These are phyloP conservation scores for Piper longum DNA, from an alignment of 164 flowering plant species.

Conservation along the genomic window DNA sequence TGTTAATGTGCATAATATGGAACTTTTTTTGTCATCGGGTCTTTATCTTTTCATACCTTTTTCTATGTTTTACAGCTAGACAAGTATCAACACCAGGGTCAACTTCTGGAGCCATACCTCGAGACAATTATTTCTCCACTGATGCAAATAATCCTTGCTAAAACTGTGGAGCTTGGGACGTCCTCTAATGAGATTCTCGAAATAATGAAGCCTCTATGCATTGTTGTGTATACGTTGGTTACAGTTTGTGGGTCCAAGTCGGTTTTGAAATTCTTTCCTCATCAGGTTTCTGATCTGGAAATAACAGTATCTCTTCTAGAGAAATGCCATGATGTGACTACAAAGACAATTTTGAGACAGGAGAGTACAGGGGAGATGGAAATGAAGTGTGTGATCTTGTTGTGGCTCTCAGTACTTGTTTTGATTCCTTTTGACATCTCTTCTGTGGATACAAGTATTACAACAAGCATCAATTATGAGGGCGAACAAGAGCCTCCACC, in stretches of 20 bases:
- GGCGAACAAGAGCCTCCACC: constrained; percentile 50
- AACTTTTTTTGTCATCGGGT: neutral
- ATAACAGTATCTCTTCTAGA: constrained; percentile 87
- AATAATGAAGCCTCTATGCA: constrained; percentile 69
- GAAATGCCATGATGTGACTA: constrained; percentile 44
- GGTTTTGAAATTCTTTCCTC: constrained; percentile 85
- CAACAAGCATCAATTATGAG: constrained; percentile 9
- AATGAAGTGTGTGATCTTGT: constrained; percentile 67
- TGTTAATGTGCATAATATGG: neutral
- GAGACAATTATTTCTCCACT: constrained; percentile 80
- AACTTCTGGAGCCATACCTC: constrained; percentile 79
- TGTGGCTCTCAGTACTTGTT: constrained; percentile 93
- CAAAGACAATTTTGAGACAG: constrained; percentile 52
- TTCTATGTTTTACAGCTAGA: constrained; percentile 47
- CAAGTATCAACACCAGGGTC: constrained; percentile 91
- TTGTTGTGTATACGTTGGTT: constrained; percentile 67
- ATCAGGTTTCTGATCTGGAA: constrained; percentile 92
- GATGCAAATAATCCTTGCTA: constrained; percentile 65
- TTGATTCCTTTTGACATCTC: constrained; percentile 95
- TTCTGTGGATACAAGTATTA: constrained; percentile 74
- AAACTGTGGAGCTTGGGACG: constrained; percentile 45
- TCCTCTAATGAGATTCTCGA: constrained; percentile 46
- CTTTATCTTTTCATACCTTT: neutral
- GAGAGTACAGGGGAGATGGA: constrained; percentile 99
- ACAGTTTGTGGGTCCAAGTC: constrained; percentile 95